Evolutionary conservation across 179 eudicot genomes (phyloP).

Genomic region (Silene vulgaris): DNA sequence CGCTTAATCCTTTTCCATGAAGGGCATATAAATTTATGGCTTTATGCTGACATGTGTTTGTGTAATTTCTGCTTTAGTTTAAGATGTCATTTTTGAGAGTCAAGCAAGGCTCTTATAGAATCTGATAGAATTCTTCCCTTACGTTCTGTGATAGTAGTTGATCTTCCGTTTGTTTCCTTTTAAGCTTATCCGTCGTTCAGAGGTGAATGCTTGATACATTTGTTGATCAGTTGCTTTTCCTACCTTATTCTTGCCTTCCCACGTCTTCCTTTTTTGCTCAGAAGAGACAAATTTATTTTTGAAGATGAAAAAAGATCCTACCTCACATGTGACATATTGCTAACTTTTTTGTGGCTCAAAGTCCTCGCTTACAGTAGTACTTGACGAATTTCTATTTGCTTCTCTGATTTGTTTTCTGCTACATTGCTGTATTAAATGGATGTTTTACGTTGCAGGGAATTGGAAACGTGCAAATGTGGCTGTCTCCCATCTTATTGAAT

Average conservation of each 20-base stretch:
- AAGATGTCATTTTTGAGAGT: neutral
- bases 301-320: neutral
- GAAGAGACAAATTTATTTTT: neutral
- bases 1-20: neutral
- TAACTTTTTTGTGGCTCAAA: neutral
- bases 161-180: neutral
- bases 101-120: conserved; percentile 4
- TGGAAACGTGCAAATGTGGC: conserved; percentile 81
- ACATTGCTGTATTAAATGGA: conserved; percentile 13
- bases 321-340: neutral
- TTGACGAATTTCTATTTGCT: conserved; percentile 9
- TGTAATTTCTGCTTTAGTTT: neutral
- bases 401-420: conserved; percentile 10
- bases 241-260: conserved; percentile 4
- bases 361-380: neutral
- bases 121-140: neutral
- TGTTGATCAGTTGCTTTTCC: conserved; percentile 3
- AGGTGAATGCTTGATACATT: conserved; percentile 5
- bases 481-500: conserved; percentile 54
- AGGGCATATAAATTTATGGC: conserved; percentile 4
- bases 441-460: conserved; percentile 49
- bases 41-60: conserved; percentile 8
- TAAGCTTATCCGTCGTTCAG: neutral
- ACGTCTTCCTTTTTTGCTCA: neutral
- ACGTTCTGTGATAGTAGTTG: neutral